Evolutionary conservation across 805 yeast species (phyloP).

Genomic region (Blastobotrys americana): DNA sequence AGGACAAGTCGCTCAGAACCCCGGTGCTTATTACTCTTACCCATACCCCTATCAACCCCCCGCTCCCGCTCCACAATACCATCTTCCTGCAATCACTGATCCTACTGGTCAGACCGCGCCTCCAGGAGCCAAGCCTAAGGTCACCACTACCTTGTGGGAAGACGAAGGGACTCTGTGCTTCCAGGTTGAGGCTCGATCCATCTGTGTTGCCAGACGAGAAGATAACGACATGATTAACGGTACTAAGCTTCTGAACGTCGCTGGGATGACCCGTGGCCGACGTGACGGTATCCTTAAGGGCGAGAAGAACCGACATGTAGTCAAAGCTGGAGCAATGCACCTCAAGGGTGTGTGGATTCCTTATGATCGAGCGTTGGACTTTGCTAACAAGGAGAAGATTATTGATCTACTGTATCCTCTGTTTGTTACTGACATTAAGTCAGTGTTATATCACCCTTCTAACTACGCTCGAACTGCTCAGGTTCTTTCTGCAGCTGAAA

Average conservation of each 20-base stretch:
- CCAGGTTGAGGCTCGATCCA: constrained; percentile 78
- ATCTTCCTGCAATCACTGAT: constrained; percentile 28
- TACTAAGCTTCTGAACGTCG: constrained; percentile 72
- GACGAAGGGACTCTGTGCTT: constrained; percentile 79
- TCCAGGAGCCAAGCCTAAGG: constrained; percentile 44
- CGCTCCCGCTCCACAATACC: constrained; percentile 11
- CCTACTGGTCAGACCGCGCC: constrained; percentile 35
- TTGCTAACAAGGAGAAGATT: constrained; percentile 76
- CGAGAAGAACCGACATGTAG: constrained; percentile 72
- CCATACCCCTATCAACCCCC: constrained; percentile 13
- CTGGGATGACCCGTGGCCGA: constrained; percentile 85
- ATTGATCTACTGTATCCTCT: constrained; percentile 59
- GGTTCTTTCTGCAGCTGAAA: constrained; percentile 29
- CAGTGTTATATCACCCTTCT: constrained; percentile 24
- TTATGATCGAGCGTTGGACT: constrained; percentile 69
- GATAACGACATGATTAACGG: constrained; percentile 84
- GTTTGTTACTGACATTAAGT: constrained; percentile 60
- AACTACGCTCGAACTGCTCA: constrained; percentile 30
- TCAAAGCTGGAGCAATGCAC: constrained; percentile 82
- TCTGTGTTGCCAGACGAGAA: constrained; percentile 74
- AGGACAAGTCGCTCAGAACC: neutral
- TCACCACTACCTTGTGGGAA: constrained; percentile 86
- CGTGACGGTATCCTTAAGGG: constrained; percentile 77
- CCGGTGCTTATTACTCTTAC: constrained; percentile 7
- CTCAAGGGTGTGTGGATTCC: constrained; percentile 89